Base-by-base conservation (phyloP, 164 flowering plant species). In the Nymphaea colorata region DNA sequence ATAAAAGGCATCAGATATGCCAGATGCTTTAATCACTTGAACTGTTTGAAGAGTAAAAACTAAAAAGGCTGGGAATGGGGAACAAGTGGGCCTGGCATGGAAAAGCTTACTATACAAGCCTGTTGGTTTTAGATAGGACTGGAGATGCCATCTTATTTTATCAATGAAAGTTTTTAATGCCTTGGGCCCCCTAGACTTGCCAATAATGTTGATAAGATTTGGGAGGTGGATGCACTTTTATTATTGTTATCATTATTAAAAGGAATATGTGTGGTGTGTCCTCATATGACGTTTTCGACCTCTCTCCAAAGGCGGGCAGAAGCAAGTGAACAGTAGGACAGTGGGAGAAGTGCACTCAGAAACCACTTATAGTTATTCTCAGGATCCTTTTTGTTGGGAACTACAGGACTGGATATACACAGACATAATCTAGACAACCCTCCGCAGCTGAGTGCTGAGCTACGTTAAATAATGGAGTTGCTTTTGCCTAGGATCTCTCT, bases 231-330 rank as follows among this genome's bases (percentile, higher is more conserved):
- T 67, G 75, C 70, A 53, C 51, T 66, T 76, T 72, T 69, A 61
- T 74, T 61, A 69, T 68, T 65, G 65, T 74, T 59, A 18, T 64
- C 41, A 4, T 67, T 55, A 45, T 70, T 41, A 66, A 65, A 73
- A 73, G 42, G 71, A 66, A 71, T 69, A 73, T 79, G 78, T 76
- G 60, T 61, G 76, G 64, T 76, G 78, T 70, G 68, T 68, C 74
- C 69, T 74, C 72, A 55, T 78, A 77, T 74, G 73, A 76, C 44
- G 42, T 66, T 72, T 57, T 66, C 66, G 70, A 64, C 59, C 47
- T 65, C 63, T 47, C 43, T 51, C 59, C 42, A 64, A 10, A 51
- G 60, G 70, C 66, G 76, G 72, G 73, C 76, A 25, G 36, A 25
- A 25, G 36, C 36, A 25, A 25, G 69, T 71, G 67, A 3, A 73